phyloP scores from a whole-genome alignment of 192 early-diverging fungal genomes.

The Backusella australiensis region DNA sequence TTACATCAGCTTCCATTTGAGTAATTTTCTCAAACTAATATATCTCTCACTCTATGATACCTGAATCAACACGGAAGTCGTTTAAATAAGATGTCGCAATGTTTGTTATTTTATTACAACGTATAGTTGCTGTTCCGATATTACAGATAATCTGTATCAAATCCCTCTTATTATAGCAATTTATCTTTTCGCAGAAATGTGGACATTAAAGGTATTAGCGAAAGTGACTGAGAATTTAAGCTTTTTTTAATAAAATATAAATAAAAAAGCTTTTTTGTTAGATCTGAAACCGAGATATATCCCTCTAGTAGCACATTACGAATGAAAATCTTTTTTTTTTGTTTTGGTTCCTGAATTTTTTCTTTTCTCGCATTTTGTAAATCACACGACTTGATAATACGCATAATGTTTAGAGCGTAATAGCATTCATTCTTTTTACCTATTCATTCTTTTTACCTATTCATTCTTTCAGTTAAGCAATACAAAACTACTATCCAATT shows the following conservation, averaged over 20 bases:
- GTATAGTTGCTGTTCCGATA: background rate
- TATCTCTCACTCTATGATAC: background rate
- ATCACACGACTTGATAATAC: background rate
- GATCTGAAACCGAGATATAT: background rate
- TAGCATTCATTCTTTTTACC: too few species aligned
- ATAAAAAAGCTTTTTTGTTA: background rate
- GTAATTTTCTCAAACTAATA: background rate
- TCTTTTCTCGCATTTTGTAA: background rate
- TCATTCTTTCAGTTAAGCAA: too few species aligned
- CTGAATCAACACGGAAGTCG: background rate
- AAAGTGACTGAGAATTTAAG: slow-evolving; percentile 2
- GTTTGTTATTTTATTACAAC: background rate
- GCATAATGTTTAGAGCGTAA: too few species aligned
- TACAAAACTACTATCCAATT: too few species aligned
- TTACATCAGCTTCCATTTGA: background rate
- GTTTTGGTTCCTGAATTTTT: background rate
- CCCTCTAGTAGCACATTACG: background rate
- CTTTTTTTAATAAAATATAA: background rate
- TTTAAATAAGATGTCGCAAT: background rate
- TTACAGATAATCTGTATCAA: background rate
- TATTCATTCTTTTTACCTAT: too few species aligned
- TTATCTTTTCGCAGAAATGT: background rate
- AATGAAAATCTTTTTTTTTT: background rate
- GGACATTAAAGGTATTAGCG: background rate
- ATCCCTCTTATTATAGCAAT: background rate